These are phyloP conservation scores for Tetracladium setigerum DNA, from an alignment of 495 filamentous ascomycete genomes.

Conservation along the genomic window DNA sequence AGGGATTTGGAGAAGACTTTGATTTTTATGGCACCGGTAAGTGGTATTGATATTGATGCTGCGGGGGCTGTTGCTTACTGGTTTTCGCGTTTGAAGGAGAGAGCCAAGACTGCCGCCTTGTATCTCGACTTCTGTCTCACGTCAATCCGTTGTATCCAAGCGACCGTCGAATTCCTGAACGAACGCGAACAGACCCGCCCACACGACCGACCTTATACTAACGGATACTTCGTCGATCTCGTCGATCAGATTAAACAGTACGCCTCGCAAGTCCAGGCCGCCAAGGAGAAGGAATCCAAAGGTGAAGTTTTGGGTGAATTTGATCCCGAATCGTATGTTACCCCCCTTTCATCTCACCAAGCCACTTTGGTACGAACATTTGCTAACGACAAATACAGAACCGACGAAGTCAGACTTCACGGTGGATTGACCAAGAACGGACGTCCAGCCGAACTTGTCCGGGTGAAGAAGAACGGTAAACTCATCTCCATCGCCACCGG, in stretches of 20 bases:
- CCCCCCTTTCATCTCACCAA: background rate
- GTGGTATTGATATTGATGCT: slow-evolving; percentile 45
- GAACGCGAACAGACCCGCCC: slow-evolving; percentile 75
- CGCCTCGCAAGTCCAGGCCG: slow-evolving; percentile 48
- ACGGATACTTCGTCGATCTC: slow-evolving; percentile 90
- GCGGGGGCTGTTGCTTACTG: slow-evolving; percentile 60
- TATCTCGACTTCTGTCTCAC: slow-evolving; percentile 82
- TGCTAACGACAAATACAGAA: slow-evolving; percentile 41
- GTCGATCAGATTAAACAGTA: slow-evolving; percentile 76
- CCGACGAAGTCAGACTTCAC: slow-evolving; percentile 61
- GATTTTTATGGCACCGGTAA: slow-evolving; percentile 81
- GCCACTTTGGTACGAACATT: background rate
- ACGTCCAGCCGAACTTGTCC: slow-evolving; percentile 68
- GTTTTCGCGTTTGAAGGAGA: slow-evolving; percentile 61
- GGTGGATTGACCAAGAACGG: slow-evolving; percentile 74
- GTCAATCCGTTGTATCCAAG: slow-evolving; percentile 78
- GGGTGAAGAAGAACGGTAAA: slow-evolving; percentile 67
- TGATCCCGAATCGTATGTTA: slow-evolving; percentile 46
- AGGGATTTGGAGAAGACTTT: slow-evolving; percentile 87
- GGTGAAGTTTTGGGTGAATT: slow-evolving; percentile 36
- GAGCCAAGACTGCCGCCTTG: slow-evolving; percentile 53
- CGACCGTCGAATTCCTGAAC: slow-evolving; percentile 69
- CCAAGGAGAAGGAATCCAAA: slow-evolving; percentile 37
- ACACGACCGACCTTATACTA: slow-evolving; percentile 79
- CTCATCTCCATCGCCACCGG: slow-evolving; percentile 65